Percentiles rank a stretch among this genome's conserved stretches.
These are phyloP conservation scores for Saccharomyces hybrid DNA, from an alignment of 1,139 yeast genomes.

Conservation along the genomic window DNA sequence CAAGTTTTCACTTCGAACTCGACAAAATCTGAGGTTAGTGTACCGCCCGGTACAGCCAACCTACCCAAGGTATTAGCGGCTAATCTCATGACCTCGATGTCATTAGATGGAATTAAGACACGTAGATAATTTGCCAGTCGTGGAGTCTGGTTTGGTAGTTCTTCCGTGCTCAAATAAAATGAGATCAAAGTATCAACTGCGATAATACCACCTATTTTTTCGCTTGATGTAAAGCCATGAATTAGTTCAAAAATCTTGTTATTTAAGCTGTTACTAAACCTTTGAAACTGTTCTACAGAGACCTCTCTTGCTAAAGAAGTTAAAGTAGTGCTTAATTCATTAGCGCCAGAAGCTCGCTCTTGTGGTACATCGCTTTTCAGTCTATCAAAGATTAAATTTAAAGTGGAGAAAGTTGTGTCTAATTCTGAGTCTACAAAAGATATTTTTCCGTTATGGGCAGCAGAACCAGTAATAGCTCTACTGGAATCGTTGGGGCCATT, in stretches of 20 bases:
- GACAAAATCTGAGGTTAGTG: slow-evolving; percentile 84
- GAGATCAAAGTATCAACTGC: slow-evolving; percentile 86
- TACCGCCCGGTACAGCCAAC: slow-evolving; percentile 82
- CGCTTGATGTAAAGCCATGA: slow-evolving; percentile 63
- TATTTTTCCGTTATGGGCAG: neutral
- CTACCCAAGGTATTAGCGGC: slow-evolving; percentile 86
- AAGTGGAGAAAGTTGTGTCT: slow-evolving; percentile 23
- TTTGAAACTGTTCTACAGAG: slow-evolving; percentile 69
- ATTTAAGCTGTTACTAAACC: slow-evolving; percentile 80
- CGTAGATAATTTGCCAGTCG: slow-evolving; percentile 83
- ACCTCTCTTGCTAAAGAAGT: slow-evolving; percentile 66
- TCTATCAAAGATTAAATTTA: slow-evolving; percentile 27
- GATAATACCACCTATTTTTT: slow-evolving; percentile 81
- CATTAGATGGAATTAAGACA: slow-evolving; percentile 73
- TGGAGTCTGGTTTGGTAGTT: slow-evolving; percentile 82
- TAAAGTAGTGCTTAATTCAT: slow-evolving; percentile 58
- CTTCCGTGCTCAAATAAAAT: slow-evolving; percentile 68
- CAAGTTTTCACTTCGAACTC: slow-evolving; percentile 88
- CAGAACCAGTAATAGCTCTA: slow-evolving; percentile 13
- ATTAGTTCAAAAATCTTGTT: slow-evolving; percentile 80
- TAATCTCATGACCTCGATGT: slow-evolving; percentile 72
- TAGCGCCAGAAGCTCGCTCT: slow-evolving; percentile 53
- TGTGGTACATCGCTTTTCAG: slow-evolving; percentile 33
- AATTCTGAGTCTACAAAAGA: slow-evolving; percentile 21
- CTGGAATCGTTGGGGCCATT: slow-evolving; percentile 16